A percentile compares a stretch with the other conserved stretches of the same genome.
Conservation (phyloP, 176 grass and related monocot genomes). For the Oryza glumipatula region DNA sequence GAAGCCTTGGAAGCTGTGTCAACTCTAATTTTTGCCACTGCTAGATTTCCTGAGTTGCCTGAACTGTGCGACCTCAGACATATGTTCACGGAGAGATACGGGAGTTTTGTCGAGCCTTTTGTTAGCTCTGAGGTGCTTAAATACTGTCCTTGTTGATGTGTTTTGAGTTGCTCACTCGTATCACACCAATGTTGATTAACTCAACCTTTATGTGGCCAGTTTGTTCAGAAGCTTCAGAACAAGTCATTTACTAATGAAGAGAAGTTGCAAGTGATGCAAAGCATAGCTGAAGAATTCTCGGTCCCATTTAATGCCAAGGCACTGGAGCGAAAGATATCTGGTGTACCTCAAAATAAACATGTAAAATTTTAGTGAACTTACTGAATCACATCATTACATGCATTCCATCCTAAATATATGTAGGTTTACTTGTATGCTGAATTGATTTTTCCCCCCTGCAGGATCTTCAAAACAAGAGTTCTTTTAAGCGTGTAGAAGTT, state of each 20-base stretch:
- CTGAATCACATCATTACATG: slow-evolving; percentile 17
- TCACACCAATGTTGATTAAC: slow-evolving; percentile 39
- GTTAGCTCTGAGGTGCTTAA: slow-evolving; percentile 78
- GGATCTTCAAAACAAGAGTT: slow-evolving; percentile 57
- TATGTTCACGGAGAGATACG: slow-evolving; percentile 77
- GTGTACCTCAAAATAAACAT: slow-evolving; percentile 50
- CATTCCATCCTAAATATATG: slow-evolving; percentile 11
- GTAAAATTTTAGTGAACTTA: slow-evolving; percentile 44
- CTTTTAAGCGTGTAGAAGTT: slow-evolving; percentile 42
- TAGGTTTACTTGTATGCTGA: slow-evolving; percentile 7
- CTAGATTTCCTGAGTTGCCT: slow-evolving; percentile 90
- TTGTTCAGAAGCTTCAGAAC: slow-evolving; percentile 77
- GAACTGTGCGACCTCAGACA: slow-evolving; percentile 84
- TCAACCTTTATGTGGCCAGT: slow-evolving; percentile 54
- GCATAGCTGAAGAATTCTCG: slow-evolving; percentile 74
- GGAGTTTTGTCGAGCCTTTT: slow-evolving; percentile 63
- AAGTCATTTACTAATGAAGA: slow-evolving; percentile 85
- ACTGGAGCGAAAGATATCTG: slow-evolving; percentile 50
- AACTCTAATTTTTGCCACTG: slow-evolving; percentile 90
- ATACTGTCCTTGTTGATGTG: slow-evolving; percentile 10
- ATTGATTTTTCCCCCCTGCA: slow-evolving; percentile 21
- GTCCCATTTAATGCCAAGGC: slow-evolving; percentile 61
- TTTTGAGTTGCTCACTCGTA: slow-evolving; percentile 34
- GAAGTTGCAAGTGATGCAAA: slow-evolving; percentile 78
- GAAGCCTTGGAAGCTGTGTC: slow-evolving; percentile 92